These are phyloP conservation scores for Papiliotrema nemorosa DNA, from an alignment of 1,284 basidiomycete species.

Conservation along the genomic window DNA sequence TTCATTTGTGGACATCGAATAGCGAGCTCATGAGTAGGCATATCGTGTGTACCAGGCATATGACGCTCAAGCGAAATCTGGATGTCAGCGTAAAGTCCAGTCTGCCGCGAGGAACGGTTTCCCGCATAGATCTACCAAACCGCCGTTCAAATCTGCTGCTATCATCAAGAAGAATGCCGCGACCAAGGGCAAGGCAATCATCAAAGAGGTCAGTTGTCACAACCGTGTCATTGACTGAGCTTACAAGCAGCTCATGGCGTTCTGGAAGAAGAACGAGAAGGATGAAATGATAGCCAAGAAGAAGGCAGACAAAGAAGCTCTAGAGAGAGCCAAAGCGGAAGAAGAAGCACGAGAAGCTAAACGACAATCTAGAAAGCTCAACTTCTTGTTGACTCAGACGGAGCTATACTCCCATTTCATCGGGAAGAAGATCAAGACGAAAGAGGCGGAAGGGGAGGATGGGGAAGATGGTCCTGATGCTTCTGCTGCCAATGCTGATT, in stretches of 20 bases:
- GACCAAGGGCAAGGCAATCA: conserved; percentile 57
- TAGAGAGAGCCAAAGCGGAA: conserved; percentile 84
- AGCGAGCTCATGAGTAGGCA: conserved; percentile 54
- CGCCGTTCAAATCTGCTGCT: conserved; percentile 20
- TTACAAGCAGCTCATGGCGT: conserved; percentile 73
- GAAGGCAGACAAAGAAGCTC: conserved; percentile 89
- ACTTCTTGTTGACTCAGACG: conserved; percentile 98
- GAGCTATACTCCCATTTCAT: conserved; percentile 99
- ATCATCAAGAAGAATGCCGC: conserved; percentile 64
- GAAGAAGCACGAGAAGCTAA: conserved; percentile 96
- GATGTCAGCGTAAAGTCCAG: conserved; percentile 28
- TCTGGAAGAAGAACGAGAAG: conserved; percentile 98
- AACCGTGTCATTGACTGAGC: background rate
- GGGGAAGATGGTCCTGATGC: conserved; percentile 34
- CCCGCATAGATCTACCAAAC: conserved; percentile 74
- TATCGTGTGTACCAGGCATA: conserved; percentile 68
- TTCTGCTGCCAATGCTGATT: conserved; percentile 58
- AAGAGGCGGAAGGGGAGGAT: conserved; percentile 80
- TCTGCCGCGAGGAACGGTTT: conserved; percentile 61
- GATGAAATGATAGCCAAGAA: conserved; percentile 84
- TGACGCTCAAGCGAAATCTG: conserved; percentile 60
- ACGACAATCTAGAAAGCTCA: conserved; percentile 91
- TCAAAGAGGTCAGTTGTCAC: conserved; percentile 34
- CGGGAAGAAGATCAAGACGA: conserved; percentile 95
- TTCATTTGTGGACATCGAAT: background rate